Conservation (phyloP, 306 rosid species). For the Alnus rubra region DNA sequence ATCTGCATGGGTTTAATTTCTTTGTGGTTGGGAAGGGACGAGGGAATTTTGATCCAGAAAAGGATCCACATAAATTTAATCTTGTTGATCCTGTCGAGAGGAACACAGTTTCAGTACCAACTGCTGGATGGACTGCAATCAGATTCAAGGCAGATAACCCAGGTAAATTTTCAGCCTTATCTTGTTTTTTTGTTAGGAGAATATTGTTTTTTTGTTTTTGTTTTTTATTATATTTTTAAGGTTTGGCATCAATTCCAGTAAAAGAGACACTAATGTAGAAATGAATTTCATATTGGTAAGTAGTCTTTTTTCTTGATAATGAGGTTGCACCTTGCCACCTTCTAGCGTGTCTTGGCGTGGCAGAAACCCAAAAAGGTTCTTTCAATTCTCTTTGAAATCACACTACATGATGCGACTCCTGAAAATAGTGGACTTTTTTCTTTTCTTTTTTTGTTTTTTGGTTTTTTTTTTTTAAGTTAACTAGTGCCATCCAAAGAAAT, state of each 20-base stretch:
- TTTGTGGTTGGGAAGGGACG: conserved; percentile 62
- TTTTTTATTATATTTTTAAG: neutral
- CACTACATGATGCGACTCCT: neutral
- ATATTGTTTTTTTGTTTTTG: neutral
- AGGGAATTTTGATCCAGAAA: conserved; percentile 64
- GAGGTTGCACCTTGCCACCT: conserved; percentile 5
- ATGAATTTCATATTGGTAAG: neutral
- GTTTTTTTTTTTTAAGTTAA: too few relatives aligned
- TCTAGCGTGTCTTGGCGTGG: neutral
- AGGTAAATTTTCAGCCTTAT: conserved; percentile 38
- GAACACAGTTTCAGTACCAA: conserved; percentile 66
- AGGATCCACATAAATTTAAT: conserved; percentile 52
- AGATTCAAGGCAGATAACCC: conserved; percentile 80
- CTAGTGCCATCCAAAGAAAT: conserved; percentile 1
- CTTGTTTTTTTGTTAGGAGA: neutral
- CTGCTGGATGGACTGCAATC: conserved; percentile 73
- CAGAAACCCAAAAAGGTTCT: neutral
- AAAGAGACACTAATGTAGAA: neutral
- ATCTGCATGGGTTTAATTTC: conserved; percentile 72
- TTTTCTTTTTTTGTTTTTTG: too few relatives aligned
- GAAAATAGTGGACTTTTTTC: neutral
- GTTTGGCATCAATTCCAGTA: neutral
- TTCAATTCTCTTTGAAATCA: neutral
- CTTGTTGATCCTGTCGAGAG: conserved; percentile 76
- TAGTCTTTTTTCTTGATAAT: neutral